Evolutionary conservation across 257 asterid genomes (phyloP).

Genomic region (Cinchona pubescens): DNA sequence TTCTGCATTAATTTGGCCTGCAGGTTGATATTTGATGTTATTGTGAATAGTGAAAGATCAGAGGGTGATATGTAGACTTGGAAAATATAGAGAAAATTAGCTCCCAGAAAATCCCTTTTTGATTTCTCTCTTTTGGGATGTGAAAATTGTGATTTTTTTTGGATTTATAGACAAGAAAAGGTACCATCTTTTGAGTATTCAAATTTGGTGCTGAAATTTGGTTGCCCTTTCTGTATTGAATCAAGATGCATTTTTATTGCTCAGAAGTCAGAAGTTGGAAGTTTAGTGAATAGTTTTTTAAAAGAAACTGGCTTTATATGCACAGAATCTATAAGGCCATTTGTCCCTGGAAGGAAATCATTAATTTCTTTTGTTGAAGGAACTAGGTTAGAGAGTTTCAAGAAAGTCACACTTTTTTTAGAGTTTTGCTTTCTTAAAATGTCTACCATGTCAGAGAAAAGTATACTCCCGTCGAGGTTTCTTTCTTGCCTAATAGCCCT

Average conservation of each 20-base stretch:
- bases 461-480: slow-evolving; percentile 49
- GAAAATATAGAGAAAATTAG: background rate
- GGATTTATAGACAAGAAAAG: background rate
- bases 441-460: slow-evolving; percentile 53
- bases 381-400: background rate
- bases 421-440: slow-evolving; percentile 14
- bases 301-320: background rate
- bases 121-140: background rate
- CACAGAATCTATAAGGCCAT: background rate
- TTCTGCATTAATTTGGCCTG: background rate
- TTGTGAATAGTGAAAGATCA: background rate
- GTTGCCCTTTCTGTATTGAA: background rate
- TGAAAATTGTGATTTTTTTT: background rate
- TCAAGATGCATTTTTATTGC: background rate
- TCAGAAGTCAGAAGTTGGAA: background rate
- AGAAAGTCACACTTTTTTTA: background rate
- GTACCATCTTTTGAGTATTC: background rate
- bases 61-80: background rate
- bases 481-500: slow-evolving; percentile 52
- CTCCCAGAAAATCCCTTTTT: background rate
- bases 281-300: background rate
- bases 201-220: background rate
- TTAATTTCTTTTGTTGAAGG: background rate
- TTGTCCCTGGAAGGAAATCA: background rate
- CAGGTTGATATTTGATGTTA: background rate